A percentile compares a stretch with the other conserved stretches of the same genome.
phyloP scores from a whole-genome alignment of 2,329 filamentous ascomycete species.

The Venturia pyrina region DNA sequence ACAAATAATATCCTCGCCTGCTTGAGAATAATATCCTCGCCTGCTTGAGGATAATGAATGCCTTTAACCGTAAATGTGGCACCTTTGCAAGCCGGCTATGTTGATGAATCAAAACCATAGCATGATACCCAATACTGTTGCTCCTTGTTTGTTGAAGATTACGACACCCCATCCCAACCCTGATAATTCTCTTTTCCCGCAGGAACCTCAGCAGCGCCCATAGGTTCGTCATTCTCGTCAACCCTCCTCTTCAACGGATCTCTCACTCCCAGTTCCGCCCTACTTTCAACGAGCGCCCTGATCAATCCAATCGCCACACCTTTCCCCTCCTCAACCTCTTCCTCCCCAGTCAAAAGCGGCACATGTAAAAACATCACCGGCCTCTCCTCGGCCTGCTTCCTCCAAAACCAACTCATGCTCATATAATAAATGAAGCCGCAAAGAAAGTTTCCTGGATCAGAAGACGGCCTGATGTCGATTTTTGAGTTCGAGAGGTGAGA shows the following conservation, averaged over 20 bases:
- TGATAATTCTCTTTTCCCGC: not conserved
- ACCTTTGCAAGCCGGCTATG: not conserved
- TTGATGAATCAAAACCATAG: not conserved
- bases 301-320: conserved; percentile 25
- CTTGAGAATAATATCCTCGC: too few species aligned
- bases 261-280: conserved; percentile 13
- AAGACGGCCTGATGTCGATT: conserved; percentile 21
- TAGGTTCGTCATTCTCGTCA: not conserved
- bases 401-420: conserved; percentile 26
- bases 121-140: not conserved
- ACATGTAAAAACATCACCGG: conserved; percentile 35
- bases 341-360: conserved; percentile 25
- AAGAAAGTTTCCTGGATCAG: conserved; percentile 33
- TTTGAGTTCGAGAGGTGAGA: conserved; percentile 4
- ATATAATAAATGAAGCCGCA: conserved; percentile 37
- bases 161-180: not conserved
- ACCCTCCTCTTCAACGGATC: conserved; percentile 3
- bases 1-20: too few species aligned
- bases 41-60: not conserved
- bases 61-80: not conserved
- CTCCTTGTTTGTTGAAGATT: not conserved
- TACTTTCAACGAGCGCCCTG: conserved; percentile 25
- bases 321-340: conserved; percentile 23
- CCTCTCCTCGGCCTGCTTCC: conserved; percentile 15
- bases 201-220: not conserved